Evolutionary conservation across 345 rosid species (phyloP).

Genomic region (Citrus reticulata): DNA sequence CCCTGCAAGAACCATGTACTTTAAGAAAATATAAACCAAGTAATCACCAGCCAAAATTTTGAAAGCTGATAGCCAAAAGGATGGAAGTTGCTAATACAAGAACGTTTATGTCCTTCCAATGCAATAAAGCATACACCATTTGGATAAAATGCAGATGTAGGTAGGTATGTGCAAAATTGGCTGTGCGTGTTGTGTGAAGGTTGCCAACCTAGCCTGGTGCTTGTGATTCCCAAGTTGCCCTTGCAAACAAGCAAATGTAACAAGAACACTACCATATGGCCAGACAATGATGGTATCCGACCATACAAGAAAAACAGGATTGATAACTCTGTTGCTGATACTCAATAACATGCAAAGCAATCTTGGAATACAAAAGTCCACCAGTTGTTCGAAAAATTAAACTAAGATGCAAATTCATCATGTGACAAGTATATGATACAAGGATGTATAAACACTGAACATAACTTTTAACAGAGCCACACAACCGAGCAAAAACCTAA

Average conservation of each 20-base stretch:
- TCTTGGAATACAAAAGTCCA: background rate
- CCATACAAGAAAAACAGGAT: background rate
- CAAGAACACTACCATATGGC: background rate
- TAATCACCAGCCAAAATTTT: constrained; percentile 2
- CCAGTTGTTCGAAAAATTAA: background rate
- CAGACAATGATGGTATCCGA: background rate
- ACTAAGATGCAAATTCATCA: background rate
- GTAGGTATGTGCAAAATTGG: background rate
- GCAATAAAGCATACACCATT: background rate
- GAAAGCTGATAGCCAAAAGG: background rate
- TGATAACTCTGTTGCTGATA: background rate
- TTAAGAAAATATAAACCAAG: background rate
- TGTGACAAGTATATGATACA: background rate
- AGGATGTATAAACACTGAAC: background rate
- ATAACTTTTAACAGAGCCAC: background rate
- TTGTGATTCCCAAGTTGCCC: background rate
- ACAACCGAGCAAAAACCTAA: constrained; percentile 7
- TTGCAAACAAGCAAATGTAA: background rate
- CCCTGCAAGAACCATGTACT: constrained; percentile 42
- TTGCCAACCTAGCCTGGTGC: background rate
- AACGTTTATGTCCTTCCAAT: background rate
- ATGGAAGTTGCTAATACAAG: background rate
- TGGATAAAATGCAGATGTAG: background rate
- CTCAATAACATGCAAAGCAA: background rate
- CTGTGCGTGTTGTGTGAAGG: background rate